phyloP scores from a whole-genome alignment of 2,329 filamentous ascomycete genomes.

The Talaromyces verruculosus region DNA sequence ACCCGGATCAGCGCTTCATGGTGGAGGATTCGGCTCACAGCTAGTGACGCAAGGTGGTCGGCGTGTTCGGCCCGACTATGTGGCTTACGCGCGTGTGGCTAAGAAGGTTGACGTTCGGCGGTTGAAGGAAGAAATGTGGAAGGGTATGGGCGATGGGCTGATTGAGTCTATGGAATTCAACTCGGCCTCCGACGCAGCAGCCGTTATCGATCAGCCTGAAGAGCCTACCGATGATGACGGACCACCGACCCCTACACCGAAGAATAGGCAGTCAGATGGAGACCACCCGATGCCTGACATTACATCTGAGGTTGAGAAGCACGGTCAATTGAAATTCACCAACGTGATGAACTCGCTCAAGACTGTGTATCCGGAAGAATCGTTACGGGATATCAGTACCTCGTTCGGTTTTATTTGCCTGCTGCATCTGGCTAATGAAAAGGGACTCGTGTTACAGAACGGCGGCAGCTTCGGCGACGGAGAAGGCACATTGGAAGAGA shows the following conservation, averaged over 20 bases:
- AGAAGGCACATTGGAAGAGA: constrained; percentile 44
- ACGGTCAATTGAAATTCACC: constrained; percentile 74
- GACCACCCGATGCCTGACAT: constrained; percentile 30
- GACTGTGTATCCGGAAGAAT: constrained; percentile 77
- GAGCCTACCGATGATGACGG: constrained; percentile 24
- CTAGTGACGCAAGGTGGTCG: constrained; percentile 61
- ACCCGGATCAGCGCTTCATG: constrained; percentile 41
- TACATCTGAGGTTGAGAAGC: constrained; percentile 44
- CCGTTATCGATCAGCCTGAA: constrained; percentile 25
- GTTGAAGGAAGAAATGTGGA: constrained; percentile 66
- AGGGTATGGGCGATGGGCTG: constrained; percentile 55
- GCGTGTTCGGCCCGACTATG: constrained; percentile 62
- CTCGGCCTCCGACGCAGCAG: constrained; percentile 30
- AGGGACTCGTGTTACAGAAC: constrained; percentile 75
- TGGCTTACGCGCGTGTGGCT: constrained; percentile 64
- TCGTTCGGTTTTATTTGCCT: constrained; percentile 86
- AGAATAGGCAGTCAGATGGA: constrained; percentile 35
- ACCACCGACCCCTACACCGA: constrained; percentile 30
- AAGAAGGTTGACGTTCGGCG: constrained; percentile 67
- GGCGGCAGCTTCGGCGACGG: constrained; percentile 43
- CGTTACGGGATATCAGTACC: constrained; percentile 92
- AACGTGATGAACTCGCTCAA: constrained; percentile 87
- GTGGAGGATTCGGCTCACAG: constrained; percentile 61
- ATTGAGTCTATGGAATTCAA: constrained; percentile 39
- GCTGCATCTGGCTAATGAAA: constrained; percentile 88